phyloP scores from a whole-genome alignment of 2,329 filamentous ascomycete species.

The Colletotrichum musae region DNA sequence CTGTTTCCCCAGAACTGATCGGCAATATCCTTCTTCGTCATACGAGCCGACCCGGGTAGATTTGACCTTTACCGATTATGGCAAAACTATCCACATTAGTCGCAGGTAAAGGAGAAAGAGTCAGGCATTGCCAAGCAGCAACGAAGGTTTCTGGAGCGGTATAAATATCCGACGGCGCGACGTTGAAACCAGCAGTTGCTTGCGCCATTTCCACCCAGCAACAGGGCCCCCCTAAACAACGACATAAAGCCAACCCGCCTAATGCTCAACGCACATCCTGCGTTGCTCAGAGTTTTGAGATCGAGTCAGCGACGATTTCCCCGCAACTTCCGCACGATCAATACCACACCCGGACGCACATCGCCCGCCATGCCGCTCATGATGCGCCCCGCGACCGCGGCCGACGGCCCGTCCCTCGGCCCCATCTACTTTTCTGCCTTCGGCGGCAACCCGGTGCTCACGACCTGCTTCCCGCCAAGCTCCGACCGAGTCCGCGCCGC shows the following conservation, averaged over 20 bases:
- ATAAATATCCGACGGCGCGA: not conserved
- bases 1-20: no score
- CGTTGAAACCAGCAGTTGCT: constrained; percentile 1
- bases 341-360: not conserved
- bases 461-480: constrained; percentile 53
- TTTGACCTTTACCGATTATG: no score
- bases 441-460: constrained; percentile 52
- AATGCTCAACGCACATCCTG: no score
- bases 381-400: constrained; percentile 55
- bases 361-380: constrained; percentile 43
- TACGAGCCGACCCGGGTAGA: no score
- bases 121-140: no score
- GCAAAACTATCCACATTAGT: no score
- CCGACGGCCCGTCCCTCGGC: constrained; percentile 58
- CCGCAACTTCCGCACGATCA: not conserved
- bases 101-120: no score
- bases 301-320: not conserved
- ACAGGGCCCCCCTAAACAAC: not conserved
- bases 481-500: constrained; percentile 48
- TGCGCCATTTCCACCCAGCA: not conserved
- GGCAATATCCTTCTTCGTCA: no score
- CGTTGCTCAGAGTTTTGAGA: not conserved
- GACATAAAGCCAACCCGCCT: no score
- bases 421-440: constrained; percentile 64
- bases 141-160: not conserved